Evolutionary conservation across 768 basidiomycete species (phyloP).

Genomic region (Tylopilus rubrobrunneus): DNA sequence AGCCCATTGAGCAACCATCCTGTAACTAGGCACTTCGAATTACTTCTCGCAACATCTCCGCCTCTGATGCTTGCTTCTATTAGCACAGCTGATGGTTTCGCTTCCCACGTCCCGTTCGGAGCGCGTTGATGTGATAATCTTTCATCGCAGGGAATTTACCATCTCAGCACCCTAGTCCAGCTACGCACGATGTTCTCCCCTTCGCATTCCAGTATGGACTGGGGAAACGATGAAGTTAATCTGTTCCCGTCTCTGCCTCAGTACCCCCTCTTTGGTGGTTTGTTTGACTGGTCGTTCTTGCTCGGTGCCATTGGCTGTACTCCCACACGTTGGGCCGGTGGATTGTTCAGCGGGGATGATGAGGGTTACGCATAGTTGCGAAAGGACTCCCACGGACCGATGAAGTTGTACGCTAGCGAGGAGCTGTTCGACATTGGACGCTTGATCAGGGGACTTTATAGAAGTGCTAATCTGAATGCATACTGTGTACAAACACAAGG

Average conservation of each 20-base stretch:
- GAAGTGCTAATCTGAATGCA: not conserved
- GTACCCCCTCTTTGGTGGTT: conserved; percentile 66
- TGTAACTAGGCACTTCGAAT: conserved; percentile 52
- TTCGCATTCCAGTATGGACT: conserved; percentile 22
- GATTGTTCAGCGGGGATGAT: conserved; percentile 21
- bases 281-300: conserved; percentile 75
- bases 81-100: conserved; percentile 82
- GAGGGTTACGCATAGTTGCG: conserved; percentile 8
- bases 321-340: conserved; percentile 51
- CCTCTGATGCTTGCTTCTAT: conserved; percentile 68
- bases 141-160: conserved; percentile 64
- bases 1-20: not conserved
- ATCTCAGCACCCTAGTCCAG: conserved; percentile 79
- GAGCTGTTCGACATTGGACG: not conserved
- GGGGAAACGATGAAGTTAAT: conserved; percentile 33
- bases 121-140: not conserved
- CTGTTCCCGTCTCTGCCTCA: conserved; percentile 71
- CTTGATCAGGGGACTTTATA: not conserved
- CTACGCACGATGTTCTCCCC: conserved; percentile 78
- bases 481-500: not conserved
- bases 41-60: conserved; percentile 65
- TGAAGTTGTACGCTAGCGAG: conserved; percentile 5
- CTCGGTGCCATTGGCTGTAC: conserved; percentile 48
- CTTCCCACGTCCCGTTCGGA: conserved; percentile 11
- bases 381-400: not conserved